phyloP scores from a whole-genome alignment of 495 filamentous ascomycete genomes.

The Aspergillus saccharolyticus region DNA sequence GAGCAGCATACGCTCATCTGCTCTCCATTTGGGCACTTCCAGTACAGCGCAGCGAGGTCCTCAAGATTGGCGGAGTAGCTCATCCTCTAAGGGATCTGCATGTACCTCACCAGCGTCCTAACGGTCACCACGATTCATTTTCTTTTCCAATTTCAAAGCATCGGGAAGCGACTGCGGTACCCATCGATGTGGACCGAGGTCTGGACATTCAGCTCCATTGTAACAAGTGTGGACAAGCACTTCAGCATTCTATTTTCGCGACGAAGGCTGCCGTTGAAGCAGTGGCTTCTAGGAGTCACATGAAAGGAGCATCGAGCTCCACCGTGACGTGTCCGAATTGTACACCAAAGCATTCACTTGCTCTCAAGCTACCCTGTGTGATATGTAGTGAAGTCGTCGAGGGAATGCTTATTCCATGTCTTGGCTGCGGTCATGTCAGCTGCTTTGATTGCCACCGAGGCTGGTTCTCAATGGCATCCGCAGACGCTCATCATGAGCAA shows the following conservation, averaged over 20 bases:
- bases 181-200: slow-evolving; percentile 15
- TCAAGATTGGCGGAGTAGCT: slow-evolving; percentile 58
- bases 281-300: slow-evolving; percentile 16
- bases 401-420: slow-evolving; percentile 48
- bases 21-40: slow-evolving; percentile 78
- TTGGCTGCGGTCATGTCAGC: slow-evolving; percentile 48
- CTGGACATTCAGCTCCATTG: slow-evolving; percentile 46
- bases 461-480: slow-evolving; percentile 31
- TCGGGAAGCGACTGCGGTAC: slow-evolving; percentile 8
- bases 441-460: slow-evolving; percentile 44
- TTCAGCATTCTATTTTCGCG: slow-evolving; percentile 39
- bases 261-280: slow-evolving; percentile 18
- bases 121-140: slow-evolving; percentile 24
- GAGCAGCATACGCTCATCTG: slow-evolving; percentile 74
- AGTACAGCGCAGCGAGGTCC: slow-evolving; percentile 67
- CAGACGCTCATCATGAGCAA: slow-evolving; percentile 6
- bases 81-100: slow-evolving; percentile 15
- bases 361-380: slow-evolving; percentile 38
- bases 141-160: slow-evolving; percentile 12
- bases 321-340: slow-evolving; percentile 31
- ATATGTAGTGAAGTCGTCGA: slow-evolving; percentile 44
- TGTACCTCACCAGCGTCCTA: slow-evolving; percentile 21
- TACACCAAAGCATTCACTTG: slow-evolving; percentile 34
- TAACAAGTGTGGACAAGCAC: slow-evolving; percentile 36
- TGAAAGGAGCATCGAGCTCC: slow-evolving; percentile 18